Evolutionary conservation across 2,329 filamentous ascomycete species (phyloP).

Genomic region (Exophiala oligosperma): DNA sequence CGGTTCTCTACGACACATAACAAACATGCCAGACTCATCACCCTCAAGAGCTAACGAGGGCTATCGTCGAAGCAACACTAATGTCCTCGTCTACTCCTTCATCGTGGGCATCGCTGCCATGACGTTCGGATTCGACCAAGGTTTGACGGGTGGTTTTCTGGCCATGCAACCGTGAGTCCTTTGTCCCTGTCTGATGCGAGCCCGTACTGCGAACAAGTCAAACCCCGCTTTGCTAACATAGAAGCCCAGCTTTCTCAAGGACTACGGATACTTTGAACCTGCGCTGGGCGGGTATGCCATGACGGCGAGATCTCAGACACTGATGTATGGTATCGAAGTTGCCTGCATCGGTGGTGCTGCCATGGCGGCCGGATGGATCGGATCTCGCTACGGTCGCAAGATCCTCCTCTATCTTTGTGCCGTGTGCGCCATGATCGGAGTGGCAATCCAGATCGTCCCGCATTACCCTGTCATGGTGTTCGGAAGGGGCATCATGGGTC

Average conservation of each 20-base stretch:
- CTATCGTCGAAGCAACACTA: constrained; percentile 22
- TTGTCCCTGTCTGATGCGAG: neutral
- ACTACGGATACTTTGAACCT: neutral
- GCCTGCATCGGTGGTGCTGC: neutral
- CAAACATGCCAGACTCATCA: too few species aligned
- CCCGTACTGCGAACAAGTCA: too few species aligned
- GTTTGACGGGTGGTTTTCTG: neutral
- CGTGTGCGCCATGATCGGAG: too few species aligned
- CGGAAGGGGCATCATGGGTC: too few species aligned
- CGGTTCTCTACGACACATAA: too few species aligned
- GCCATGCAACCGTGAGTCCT: constrained; percentile 2
- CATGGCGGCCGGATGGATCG: neutral
- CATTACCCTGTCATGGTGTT: too few species aligned
- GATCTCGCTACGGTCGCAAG: too few species aligned
- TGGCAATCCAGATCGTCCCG: too few species aligned
- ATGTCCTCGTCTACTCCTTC: neutral
- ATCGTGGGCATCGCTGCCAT: neutral
- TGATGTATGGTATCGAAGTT: constrained; percentile 4
- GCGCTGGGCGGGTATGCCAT: neutral
- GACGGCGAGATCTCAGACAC: neutral
- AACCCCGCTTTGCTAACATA: neutral
- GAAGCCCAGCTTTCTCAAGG: neutral
- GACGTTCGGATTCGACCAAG: constrained; percentile 1
- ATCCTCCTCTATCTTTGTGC: too few species aligned
- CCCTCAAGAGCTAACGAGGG: too few species aligned